Conservation (phyloP, 331 rosid species). For the Quercus phellos region DNA sequence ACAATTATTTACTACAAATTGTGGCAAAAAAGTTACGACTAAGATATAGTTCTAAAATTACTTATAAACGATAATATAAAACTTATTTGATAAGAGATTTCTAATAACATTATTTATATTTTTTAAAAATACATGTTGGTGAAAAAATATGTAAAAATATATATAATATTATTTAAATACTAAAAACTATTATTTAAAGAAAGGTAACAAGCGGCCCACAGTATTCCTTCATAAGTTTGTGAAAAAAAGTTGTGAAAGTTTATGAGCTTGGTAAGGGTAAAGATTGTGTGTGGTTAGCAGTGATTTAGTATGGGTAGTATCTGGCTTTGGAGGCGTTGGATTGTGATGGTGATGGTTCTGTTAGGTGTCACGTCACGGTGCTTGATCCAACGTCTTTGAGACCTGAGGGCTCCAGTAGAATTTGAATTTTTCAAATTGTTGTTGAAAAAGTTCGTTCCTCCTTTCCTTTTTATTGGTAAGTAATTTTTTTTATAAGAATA, state of each 20-base stretch:
- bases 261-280: background rate
- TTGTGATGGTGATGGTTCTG: background rate
- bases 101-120: fast-evolving
- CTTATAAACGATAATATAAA: too few relatives aligned
- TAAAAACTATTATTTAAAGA: too few relatives aligned
- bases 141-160: fast-evolving
- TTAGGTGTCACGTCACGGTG: background rate
- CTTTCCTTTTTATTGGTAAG: too few relatives aligned
- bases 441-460: too few relatives aligned
- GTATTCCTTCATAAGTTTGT: too few relatives aligned
- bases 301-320: background rate
- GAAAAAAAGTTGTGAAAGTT: too few relatives aligned
- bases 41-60: too few relatives aligned
- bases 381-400: background rate
- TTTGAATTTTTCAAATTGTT: too few relatives aligned
- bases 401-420: background rate
- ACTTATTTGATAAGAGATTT: fast-evolving
- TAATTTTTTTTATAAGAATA: too few relatives aligned
- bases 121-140: fast-evolving
- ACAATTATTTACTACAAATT: too few relatives aligned
- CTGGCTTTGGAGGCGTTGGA: background rate
- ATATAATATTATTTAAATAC: too few relatives aligned
- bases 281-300: background rate
- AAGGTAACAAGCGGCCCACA: fast-evolving
- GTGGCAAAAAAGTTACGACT: fast-evolving